Base-by-base conservation (phyloP, 176 grass and related monocot species). In the Lolium multiflorum region DNA sequence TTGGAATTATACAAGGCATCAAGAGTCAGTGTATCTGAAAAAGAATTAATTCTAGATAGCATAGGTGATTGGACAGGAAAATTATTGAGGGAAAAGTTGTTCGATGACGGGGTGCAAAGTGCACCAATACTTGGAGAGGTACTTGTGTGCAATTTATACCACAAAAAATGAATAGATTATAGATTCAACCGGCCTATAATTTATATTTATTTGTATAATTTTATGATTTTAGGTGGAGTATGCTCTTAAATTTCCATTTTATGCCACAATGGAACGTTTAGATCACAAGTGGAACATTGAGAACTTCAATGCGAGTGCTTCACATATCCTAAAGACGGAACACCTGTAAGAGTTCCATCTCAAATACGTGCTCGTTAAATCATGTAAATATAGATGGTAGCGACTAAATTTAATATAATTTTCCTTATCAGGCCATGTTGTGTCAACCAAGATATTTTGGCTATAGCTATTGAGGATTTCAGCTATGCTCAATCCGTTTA, bases 1-100 rank as follows among this genome's bases (percentile, higher is more conserved):
- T 21, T 95, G 78, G 90, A 95, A 84, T 59, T 95, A 38, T 91
- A 95, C 79, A 91, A 74, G 69, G 90, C 93, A 41, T 95, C 93
- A 39, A 89, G 87, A 87, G 72, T 90, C n/a, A 87, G 72, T 68
- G 58, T 95, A 85, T 91, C 38, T 24, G 62, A 63, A 78, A 71
- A 87, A 71, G 93, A 92, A 38, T 37, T 76, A 3, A 28, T 90
- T 77, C 84, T 95, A 69, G 83, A 95, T 72, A 87, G 81, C 39
- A 56, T 95, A 57, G 76, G 58, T 12, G 85, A 54, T 5, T 95
- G 93, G 90, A 87, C 90, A 50, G 86, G 70, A 15, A 84, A 68
- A 9, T 75, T 92, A 67, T 74, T 95, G 31, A 87, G 82, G 81
- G 48, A 84, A 38, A 81, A 88, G 70, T 67, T 85, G 43, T 83